Conservation (phyloP, 441 rosid genomes). For the Erodium chrysanthum region DNA sequence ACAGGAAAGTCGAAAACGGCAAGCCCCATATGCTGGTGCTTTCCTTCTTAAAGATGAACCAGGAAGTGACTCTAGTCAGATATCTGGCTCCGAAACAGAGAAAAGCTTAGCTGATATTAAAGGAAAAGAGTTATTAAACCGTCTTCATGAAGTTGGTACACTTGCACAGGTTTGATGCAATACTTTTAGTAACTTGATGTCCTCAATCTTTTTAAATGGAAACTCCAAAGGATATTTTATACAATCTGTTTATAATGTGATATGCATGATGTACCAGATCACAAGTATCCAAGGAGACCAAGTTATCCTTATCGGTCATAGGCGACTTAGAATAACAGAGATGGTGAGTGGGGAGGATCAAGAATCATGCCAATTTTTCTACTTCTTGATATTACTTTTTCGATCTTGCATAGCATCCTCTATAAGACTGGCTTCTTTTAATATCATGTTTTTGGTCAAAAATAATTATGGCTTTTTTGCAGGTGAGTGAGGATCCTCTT, state of each 20-base stretch:
- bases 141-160: constrained; percentile 94
- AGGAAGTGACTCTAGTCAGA: constrained; percentile 46
- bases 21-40: constrained; percentile 95
- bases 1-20: constrained; percentile 79
- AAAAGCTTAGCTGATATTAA: constrained; percentile 56
- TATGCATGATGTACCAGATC: constrained; percentile 43
- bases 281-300: constrained; percentile 86
- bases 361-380: neutral
- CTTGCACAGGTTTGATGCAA: constrained; percentile 71
- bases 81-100: constrained; percentile 59
- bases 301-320: constrained; percentile 85
- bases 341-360: constrained; percentile 42
- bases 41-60: constrained; percentile 89
- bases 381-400: neutral
- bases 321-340: constrained; percentile 83
- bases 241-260: constrained; percentile 8
- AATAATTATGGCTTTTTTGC: constrained; percentile 14
- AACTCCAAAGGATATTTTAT: neutral
- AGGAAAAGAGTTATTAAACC: constrained; percentile 73
- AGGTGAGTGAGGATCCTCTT: constrained; percentile 91
- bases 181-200: constrained; percentile 3
- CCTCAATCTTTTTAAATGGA: neutral
- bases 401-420: neutral
- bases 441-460: too few relatives aligned
- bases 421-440: too few relatives aligned